Percentiles rank a stretch among this genome's conserved stretches.
Conservation (phyloP, 805 yeast genomes). For the Deakozyma indianensis region DNA sequence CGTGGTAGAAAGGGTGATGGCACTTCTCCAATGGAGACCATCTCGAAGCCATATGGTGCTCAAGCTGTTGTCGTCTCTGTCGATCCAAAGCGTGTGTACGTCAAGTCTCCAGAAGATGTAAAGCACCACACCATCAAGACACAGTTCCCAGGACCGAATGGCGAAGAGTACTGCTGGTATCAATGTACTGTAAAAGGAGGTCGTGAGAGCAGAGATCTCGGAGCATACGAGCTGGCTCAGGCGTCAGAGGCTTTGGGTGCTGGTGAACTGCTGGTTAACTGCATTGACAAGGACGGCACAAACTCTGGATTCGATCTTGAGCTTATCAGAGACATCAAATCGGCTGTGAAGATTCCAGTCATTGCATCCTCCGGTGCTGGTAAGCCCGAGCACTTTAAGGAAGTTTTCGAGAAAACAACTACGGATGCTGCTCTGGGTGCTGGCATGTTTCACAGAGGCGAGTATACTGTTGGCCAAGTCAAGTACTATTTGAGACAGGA, state of each 20-base stretch:
- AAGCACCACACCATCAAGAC: constrained; percentile 54
- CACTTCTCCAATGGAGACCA: constrained; percentile 79
- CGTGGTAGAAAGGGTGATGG: constrained; percentile 51
- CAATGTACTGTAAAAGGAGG: constrained; percentile 97
- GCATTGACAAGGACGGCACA: constrained; percentile 95
- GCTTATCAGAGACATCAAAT: constrained; percentile 61
- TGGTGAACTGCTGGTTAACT: constrained; percentile 84
- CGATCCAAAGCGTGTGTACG: constrained; percentile 87
- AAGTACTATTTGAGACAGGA: constrained; percentile 46
- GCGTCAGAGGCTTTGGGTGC: constrained; percentile 94
- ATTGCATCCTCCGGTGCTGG: constrained; percentile 99
- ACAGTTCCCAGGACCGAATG: constrained; percentile 63
- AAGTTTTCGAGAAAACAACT: constrained; percentile 67
- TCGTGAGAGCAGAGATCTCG: constrained; percentile 75
- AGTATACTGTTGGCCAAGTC: constrained; percentile 75
- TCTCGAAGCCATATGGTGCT: constrained; percentile 80
- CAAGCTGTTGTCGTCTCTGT: constrained; percentile 98
- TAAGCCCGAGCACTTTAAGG: constrained; percentile 73
- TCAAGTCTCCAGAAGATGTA: constrained; percentile 44
- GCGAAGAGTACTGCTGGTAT: constrained; percentile 82
- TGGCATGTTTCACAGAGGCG: constrained; percentile 95
- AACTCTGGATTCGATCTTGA: constrained; percentile 91
- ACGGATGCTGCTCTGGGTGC: constrained; percentile 98
- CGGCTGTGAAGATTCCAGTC: constrained; percentile 73
- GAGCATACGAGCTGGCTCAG: constrained; percentile 75